These are phyloP conservation scores for Colletotrichum magnum DNA, from an alignment of 2,329 filamentous ascomycete species.

Conservation along the genomic window DNA sequence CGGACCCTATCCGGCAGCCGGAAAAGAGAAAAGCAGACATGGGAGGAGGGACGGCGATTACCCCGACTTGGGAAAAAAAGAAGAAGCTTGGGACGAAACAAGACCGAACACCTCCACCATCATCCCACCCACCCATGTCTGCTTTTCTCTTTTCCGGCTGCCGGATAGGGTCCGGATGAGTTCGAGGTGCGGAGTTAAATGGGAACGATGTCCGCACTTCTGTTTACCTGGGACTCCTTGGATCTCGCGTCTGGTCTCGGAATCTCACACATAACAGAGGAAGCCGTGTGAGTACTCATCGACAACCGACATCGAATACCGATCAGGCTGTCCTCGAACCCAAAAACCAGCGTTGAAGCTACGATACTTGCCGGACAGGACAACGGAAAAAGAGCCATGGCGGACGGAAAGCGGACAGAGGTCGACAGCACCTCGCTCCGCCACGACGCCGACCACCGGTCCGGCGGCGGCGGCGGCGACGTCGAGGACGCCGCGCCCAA, in stretches of 20 bases:
- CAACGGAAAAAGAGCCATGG: constrained; percentile 11
- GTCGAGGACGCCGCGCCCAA: constrained; percentile 4
- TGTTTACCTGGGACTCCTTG: background rate
- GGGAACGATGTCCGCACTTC: constrained; percentile 2
- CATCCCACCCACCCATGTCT: background rate
- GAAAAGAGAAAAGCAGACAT: too few relatives aligned
- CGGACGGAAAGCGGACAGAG: constrained; percentile 29
- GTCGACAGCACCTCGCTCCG: constrained; percentile 30
- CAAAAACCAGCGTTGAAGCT: too few relatives aligned
- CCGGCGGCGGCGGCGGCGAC: constrained; percentile 16
- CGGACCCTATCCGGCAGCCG: too few relatives aligned
- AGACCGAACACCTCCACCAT: constrained; percentile 4
- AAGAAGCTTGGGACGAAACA: constrained; percentile 26
- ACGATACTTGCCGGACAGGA: too few relatives aligned
- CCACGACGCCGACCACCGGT: constrained; percentile 11
- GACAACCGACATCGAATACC: too few relatives aligned
- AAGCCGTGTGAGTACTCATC: too few relatives aligned
- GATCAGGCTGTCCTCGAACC: too few relatives aligned
- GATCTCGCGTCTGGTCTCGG: background rate
- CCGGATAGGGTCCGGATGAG: constrained; percentile 1
- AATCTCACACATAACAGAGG: background rate
- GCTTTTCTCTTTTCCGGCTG: constrained; percentile 33
- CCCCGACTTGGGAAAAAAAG: constrained; percentile 26
- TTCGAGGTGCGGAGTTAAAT: constrained; percentile 19
- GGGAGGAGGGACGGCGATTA: constrained; percentile 30